Percentiles rank a stretch among this genome's conserved stretches.
Conservation (phyloP, 768 basidiomycete genomes). For the Pulveroboletus sp. region DNA sequence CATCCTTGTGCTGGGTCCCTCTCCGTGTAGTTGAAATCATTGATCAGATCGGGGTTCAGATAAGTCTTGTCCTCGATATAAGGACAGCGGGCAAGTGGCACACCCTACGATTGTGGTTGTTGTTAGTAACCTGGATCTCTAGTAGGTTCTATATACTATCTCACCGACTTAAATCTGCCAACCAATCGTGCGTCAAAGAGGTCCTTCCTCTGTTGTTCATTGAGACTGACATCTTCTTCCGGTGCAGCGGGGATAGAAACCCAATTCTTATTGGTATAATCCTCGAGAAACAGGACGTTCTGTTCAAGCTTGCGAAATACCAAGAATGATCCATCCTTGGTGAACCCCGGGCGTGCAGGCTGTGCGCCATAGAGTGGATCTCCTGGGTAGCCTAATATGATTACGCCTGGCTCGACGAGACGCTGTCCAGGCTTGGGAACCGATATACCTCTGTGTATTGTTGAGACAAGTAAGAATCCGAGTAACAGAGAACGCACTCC, state of each 20-base stretch:
- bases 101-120: constrained; percentile 11
- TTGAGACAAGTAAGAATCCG: constrained; percentile 20
- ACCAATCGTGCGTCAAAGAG: constrained; percentile 38
- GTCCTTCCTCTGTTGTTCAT: background rate
- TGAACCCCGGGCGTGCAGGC: constrained; percentile 40
- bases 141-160: background rate
- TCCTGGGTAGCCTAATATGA: constrained; percentile 44
- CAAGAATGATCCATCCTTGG: constrained; percentile 50
- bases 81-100: constrained; percentile 46
- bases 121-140: background rate
- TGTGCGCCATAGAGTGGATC: constrained; percentile 28
- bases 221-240: constrained; percentile 20
- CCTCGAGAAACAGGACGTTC: constrained; percentile 40
- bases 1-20: constrained; percentile 17
- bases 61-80: constrained; percentile 40
- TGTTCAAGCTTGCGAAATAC: constrained; percentile 50
- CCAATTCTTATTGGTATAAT: constrained; percentile 43
- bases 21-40: constrained; percentile 37
- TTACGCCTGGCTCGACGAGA: constrained; percentile 12
- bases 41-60: constrained; percentile 38
- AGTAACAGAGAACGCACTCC: constrained; percentile 31
- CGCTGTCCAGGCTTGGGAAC: constrained; percentile 34
- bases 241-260: constrained; percentile 22
- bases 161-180: constrained; percentile 48
- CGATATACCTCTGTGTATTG: constrained; percentile 24